Evolutionary conservation across 768 basidiomycete genomes (phyloP), one percentile per base, ranked within the genome.

Genomic region (Crepidotus variabilis): DNA sequence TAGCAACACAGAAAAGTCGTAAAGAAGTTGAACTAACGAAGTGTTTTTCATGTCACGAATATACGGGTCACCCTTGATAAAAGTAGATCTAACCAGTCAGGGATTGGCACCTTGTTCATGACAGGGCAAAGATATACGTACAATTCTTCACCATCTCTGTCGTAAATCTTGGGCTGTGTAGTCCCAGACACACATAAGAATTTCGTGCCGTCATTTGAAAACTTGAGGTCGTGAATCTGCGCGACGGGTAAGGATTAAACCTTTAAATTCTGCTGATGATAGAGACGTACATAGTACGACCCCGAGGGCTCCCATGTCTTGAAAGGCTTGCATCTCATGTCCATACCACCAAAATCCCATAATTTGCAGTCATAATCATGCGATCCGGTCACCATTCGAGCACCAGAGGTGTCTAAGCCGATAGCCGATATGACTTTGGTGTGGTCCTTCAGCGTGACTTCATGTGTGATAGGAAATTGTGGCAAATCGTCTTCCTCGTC

Each of bases 331-430:
- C 88, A 86, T 60, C 85, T 76, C 59, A 79, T 76, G 66, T 92
- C 90, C 97, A 99, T 99, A 14, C 97, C 97, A 63, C 96, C 96
- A 72, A 98, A 98, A 72, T 99, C 97, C 95, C 96, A 99, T 53
- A 99, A 72, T 74, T 98, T 98, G 72, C 90, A 87, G 71, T 99
- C 97, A 67, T 98, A 98, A 70, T 99, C 97, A 73, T 98, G 89
- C 18, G 92, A 92, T 14, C 97, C 97, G 8, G 92, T 90, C 16
- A 92, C 73, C 28, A 99, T 74, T 34, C 97, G 85, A 11, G 96
- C 94, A 56, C 97, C 97, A 20, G 95, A 92, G 6, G 94, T 92
- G 71, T 99, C 97, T 48, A 98, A 75, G 0, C 94, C 80, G 18
- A 99, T 76, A 3, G 97, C 94, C 21, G 95, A 93, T 18, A 98